Percentiles rank a stretch among this genome's conserved stretches.
Conservation (phyloP, 2,329 filamentous ascomycete genomes). For the Hortaea sp. region DNA sequence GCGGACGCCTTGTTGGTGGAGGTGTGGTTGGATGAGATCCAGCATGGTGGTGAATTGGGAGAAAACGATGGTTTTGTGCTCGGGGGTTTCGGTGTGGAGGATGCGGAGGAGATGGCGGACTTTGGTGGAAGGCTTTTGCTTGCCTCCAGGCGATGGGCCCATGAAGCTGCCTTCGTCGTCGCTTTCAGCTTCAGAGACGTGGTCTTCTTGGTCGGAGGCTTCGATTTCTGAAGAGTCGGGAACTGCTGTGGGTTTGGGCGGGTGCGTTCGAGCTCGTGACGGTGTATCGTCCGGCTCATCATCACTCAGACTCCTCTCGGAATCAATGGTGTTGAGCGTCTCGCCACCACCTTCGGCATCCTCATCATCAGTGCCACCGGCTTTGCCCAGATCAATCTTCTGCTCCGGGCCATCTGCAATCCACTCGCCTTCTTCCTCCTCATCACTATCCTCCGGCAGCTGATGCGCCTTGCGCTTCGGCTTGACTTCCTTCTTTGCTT, state of each 20-base stretch:
- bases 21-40: constrained; percentile 86
- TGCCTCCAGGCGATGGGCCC: constrained; percentile 10
- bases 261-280: constrained; percentile 19
- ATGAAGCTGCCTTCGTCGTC: constrained; percentile 33
- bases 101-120: constrained; percentile 78
- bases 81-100: constrained; percentile 62
- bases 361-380: constrained; percentile 78
- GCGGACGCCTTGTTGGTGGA: constrained; percentile 61
- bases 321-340: constrained; percentile 63
- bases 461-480: constrained; percentile 43
- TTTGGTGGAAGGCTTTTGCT: constrained; percentile 71
- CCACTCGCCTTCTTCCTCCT: constrained; percentile 59
- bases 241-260: not conserved
- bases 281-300: constrained; percentile 42
- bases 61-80: constrained; percentile 97
- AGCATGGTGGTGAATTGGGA: constrained; percentile 98
- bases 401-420: constrained; percentile 61
- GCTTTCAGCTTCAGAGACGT: constrained; percentile 29
- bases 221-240: constrained; percentile 35
- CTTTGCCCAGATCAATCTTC: constrained; percentile 44
- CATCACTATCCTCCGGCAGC: constrained; percentile 52
- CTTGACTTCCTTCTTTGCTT: constrained; percentile 19
- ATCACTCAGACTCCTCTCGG: constrained; percentile 47
- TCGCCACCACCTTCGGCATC: constrained; percentile 81
- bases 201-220: constrained; percentile 16